Conservation (phyloP, 208 protist genomes). For the Jaenimonas drosophilae region DNA sequence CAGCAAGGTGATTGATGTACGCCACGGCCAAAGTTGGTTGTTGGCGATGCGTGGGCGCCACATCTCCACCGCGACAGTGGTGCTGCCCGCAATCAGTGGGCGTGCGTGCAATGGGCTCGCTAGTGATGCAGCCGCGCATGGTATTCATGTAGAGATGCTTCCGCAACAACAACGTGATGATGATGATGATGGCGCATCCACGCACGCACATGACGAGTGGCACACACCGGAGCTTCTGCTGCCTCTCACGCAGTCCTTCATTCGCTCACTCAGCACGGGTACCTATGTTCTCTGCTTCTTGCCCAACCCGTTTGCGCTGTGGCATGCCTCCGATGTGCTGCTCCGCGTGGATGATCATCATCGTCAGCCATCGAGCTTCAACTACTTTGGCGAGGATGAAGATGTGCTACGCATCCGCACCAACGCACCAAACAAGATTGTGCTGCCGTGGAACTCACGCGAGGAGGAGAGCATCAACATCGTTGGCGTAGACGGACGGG, state of each 20-base stretch:
- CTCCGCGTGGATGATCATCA: constrained; percentile 30
- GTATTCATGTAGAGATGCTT: no score
- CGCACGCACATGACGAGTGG: no score
- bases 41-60: constrained; percentile 45
- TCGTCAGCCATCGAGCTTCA: constrained; percentile 25
- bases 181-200: no score
- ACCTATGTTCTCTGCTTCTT: constrained; percentile 57
- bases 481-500: constrained; percentile 36
- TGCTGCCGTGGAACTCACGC: constrained; percentile 28
- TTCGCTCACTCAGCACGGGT: constrained; percentile 24
- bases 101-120: no score
- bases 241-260: constrained; percentile 31
- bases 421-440: constrained; percentile 51
- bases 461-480: constrained; percentile 37
- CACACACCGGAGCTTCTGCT: no score
- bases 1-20: constrained; percentile 37
- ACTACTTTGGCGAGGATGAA: constrained; percentile 55
- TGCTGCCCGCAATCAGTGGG: no score
- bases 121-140: no score
- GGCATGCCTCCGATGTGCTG: constrained; percentile 32
- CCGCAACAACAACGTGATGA: no score
- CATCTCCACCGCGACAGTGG: constrained; percentile 45
- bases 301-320: constrained; percentile 29
- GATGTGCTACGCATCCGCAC: constrained; percentile 37
- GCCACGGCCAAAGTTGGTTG: constrained; percentile 61